These are phyloP conservation scores for Acanthochlamys bracteata DNA, from an alignment of 106 monocot genomes.

Conservation along the genomic window DNA sequence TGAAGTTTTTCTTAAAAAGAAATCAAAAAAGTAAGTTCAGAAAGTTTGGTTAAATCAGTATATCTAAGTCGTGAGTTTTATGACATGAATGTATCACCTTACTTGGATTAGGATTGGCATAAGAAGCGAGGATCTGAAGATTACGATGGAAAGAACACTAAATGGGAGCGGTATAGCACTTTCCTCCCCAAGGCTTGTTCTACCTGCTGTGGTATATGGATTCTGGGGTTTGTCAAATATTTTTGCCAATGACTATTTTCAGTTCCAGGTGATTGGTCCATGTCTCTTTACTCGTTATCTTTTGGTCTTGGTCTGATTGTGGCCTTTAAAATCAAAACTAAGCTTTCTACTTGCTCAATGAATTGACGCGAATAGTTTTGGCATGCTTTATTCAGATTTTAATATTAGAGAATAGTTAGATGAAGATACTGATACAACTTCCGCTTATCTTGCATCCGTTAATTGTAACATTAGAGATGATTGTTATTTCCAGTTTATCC, in stretches of 20 bases:
- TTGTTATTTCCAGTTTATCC: too few relatives aligned
- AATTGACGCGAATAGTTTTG: too few relatives aligned
- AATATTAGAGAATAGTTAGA: too few relatives aligned
- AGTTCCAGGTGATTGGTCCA: constrained; percentile 57
- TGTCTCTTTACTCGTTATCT: background rate
- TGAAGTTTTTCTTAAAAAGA: constrained; percentile 56
- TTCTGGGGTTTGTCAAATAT: constrained; percentile 66
- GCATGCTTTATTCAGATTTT: too few relatives aligned
- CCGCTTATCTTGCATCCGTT: too few relatives aligned
- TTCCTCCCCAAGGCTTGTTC: constrained; percentile 83
- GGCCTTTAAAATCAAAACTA: background rate
- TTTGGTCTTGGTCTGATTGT: background rate
- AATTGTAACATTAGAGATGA: too few relatives aligned
- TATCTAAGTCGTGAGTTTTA: background rate
- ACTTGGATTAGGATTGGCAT: constrained; percentile 57
- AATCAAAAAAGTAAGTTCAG: constrained; percentile 60
- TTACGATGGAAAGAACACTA: constrained; percentile 46
- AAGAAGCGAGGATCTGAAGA: constrained; percentile 74
- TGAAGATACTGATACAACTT: too few relatives aligned
- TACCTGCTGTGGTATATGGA: constrained; percentile 81
- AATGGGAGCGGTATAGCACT: constrained; percentile 56
- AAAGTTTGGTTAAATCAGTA: background rate
- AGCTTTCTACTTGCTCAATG: background rate
- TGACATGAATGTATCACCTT: background rate
- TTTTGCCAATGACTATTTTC: constrained; percentile 38